A percentile compares a stretch with the other conserved stretches of the same genome.
phyloP scores from a whole-genome alignment of 352 stramenopile genomes.

The Globisporangium alternatum region DNA sequence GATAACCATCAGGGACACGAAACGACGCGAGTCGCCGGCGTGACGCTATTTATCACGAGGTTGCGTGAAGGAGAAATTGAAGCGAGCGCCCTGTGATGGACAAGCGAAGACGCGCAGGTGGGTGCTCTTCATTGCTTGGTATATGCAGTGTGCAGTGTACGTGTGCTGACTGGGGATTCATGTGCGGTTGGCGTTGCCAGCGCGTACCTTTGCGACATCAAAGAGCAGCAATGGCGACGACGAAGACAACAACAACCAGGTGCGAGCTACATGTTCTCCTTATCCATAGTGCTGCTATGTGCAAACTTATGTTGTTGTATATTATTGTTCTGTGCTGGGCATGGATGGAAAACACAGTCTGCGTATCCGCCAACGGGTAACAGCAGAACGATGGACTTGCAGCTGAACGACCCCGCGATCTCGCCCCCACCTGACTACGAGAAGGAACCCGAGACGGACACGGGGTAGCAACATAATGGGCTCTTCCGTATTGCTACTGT shows the following conservation, averaged over 20 bases:
- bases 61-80: not conserved
- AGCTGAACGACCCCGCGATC: conserved; percentile 44
- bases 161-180: not conserved
- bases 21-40: conserved; percentile 9
- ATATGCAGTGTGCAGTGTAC: not conserved
- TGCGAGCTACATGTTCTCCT: conserved; percentile 11
- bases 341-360: conserved; percentile 1
- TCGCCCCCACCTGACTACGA: conserved; percentile 36
- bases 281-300: too few species aligned
- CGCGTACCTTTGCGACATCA: conserved; percentile 10
- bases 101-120: conserved; percentile 14
- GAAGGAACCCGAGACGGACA: conserved; percentile 23
- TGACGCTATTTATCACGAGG: conserved; percentile 6
- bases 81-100: conserved; percentile 3
- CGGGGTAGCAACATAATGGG: conserved; percentile 17
- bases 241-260: conserved; percentile 25
- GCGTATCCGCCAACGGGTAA: conserved; percentile 10
- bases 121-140: not conserved
- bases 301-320: too few species aligned
- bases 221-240: conserved; percentile 12
- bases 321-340: too few species aligned
- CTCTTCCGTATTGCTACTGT: not conserved
- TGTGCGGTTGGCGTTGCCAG: not conserved
- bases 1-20: conserved; percentile 9
- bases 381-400: conserved; percentile 29